Evolutionary conservation across 805 yeast genomes (phyloP).

Genomic region (Yamadazyma kitorensis): DNA sequence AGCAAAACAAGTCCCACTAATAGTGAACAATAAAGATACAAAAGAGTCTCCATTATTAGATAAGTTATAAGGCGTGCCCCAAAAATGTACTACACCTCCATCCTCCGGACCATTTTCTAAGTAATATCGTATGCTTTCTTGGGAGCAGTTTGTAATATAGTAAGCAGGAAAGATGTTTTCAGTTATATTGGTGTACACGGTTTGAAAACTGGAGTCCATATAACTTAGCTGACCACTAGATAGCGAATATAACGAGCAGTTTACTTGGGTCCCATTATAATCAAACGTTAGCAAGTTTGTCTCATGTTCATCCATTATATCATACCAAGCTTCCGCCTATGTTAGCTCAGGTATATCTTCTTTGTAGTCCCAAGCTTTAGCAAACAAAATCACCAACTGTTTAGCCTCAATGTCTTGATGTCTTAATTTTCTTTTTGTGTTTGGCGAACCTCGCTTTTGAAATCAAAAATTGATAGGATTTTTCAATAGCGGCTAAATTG

Average conservation of each 20-base stretch:
- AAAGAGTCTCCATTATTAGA: conserved; percentile 40
- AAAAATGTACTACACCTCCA: conserved; percentile 1
- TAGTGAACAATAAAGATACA: conserved; percentile 48
- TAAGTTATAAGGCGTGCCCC: conserved; percentile 8
- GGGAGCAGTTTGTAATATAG: conserved; percentile 47
- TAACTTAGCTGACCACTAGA: conserved; percentile 29
- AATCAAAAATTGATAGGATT: too few species aligned
- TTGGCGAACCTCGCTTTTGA: too few species aligned
- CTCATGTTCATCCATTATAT: too few species aligned
- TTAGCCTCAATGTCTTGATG: too few species aligned
- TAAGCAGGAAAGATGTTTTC: conserved; percentile 35
- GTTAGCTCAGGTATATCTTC: too few species aligned
- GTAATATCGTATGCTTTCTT: conserved; percentile 3
- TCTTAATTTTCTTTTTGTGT: too few species aligned
- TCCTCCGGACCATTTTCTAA: conserved; percentile 1
- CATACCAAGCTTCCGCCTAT: too few species aligned
- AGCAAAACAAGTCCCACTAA: conserved; percentile 54
- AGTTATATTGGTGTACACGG: conserved; percentile 12
- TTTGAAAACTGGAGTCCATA: conserved; percentile 14
- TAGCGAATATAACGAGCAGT: conserved; percentile 40
- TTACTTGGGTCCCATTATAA: conserved; percentile 18
- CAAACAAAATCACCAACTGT: too few species aligned
- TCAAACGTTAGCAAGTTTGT: conserved; percentile 3
- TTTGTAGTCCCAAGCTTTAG: too few species aligned
- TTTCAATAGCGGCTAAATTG: too few species aligned